Base-by-base conservation (phyloP, 768 basidiomycete species). In the Russula vinacea region DNA sequence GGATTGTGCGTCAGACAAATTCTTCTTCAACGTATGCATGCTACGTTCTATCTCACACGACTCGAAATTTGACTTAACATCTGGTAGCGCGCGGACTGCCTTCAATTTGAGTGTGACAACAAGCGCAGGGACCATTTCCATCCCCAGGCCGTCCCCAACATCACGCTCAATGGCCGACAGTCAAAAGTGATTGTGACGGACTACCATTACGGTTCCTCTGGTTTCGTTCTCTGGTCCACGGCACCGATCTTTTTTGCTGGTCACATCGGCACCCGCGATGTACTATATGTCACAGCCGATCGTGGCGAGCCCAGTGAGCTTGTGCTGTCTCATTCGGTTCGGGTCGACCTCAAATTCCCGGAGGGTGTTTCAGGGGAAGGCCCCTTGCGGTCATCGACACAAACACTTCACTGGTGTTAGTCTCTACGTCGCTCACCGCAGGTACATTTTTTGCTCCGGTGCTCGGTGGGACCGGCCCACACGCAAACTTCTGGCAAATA, bases 371-470 rank as follows among this genome's bases (percentile, higher is more conserved):
- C 83, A 58, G 69, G 77, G 39, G 86, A 85, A 5, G 66, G 62
- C 11, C 74, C 89, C 76, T 87, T 47, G 84, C 87, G 0, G 69
- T 90, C 32, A 84, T 83, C 78, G 89, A 91, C 66, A 85, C 87
- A 0, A 77, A 81, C 50, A 80, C 80, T 1, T 87, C 89, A 68
- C 79, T 92, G 22, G 73, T 94, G 32, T 74, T 92, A 14, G 91
- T 79, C 69, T 82, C 84, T 8, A 90, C 92, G 70, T 79, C 84
- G 0, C 75, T 70, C 16, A 88, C 87, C 0, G 86, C 87, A 3
- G 82, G 80, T 35, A 87, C 85, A 0, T 90, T 91, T 77, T 94
- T 88, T 85, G 79, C 87, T 5, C 92, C 92, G 1, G 79, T 83
- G 19, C 78, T 92, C 49, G 67, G 71, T 7, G 67, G 73, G 5